A percentile compares a stretch with the other conserved stretches of the same genome.
Evolutionary conservation across 768 basidiomycete species (phyloP).

Genomic region (Filobasidium floriforme): DNA sequence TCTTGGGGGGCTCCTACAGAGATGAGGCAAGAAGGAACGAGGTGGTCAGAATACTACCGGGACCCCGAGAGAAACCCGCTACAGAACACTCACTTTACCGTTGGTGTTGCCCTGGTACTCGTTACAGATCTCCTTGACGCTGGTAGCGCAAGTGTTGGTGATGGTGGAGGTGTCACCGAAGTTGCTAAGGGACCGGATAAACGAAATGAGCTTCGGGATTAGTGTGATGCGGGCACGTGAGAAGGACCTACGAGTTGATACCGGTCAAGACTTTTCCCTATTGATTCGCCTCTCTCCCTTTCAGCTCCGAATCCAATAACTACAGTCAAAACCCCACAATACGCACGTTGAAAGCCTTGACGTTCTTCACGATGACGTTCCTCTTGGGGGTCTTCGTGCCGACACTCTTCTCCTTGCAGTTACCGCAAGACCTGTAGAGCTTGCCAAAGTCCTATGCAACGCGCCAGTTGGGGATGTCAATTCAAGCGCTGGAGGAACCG

Average conservation of each 20-base stretch:
- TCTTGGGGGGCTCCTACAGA: conserved; percentile 7
- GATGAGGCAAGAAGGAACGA: not conserved
- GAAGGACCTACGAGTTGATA: conserved; percentile 2
- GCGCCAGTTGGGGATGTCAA: not conserved
- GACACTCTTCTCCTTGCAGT: not conserved
- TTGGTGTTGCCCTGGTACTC: conserved; percentile 3
- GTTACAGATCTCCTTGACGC: conserved; percentile 3
- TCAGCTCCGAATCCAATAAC: no score
- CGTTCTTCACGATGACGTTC: conserved; percentile 8
- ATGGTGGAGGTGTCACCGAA: conserved; percentile 4
- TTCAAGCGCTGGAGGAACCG: not conserved
- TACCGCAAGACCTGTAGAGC: not conserved
- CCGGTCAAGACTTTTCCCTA: conserved; percentile 11
- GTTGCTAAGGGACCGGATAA: conserved; percentile 1
- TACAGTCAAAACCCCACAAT: no score
- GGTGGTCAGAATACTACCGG: not conserved
- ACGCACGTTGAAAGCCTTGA: conserved; percentile 3
- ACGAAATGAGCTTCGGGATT: not conserved
- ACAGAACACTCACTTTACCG: not conserved
- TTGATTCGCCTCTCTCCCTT: no score
- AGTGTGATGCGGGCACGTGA: not conserved
- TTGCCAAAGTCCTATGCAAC: conserved; percentile 3
- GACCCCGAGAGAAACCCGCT: not conserved
- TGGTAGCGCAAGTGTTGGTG: conserved; percentile 7
- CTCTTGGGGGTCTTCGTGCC: not conserved